phyloP scores from a whole-genome alignment of 768 basidiomycete genomes.

The Mycena indigotica region DNA sequence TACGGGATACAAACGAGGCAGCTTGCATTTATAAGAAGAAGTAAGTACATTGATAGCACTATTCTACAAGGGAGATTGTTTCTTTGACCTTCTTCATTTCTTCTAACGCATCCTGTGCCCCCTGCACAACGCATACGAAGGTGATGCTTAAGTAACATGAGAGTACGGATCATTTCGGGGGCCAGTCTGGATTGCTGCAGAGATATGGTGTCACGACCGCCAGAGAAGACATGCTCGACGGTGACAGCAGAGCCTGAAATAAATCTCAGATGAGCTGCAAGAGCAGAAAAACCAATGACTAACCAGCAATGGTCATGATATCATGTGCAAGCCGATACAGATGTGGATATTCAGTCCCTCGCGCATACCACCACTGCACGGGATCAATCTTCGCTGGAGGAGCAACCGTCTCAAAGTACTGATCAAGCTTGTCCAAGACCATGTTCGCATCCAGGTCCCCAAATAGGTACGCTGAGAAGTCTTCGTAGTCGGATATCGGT shows the following conservation, averaged over 20 bases:
- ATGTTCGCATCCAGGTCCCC: background rate
- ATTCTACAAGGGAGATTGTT: background rate
- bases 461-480: background rate
- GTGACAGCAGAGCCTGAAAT: background rate
- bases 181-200: background rate
- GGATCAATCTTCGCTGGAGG: background rate
- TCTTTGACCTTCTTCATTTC: background rate
- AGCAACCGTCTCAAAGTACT: background rate
- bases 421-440: constrained; percentile 1
- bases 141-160: background rate
- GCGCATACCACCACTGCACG: background rate
- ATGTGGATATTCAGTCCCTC: background rate
- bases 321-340: background rate
- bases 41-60: too few species aligned
- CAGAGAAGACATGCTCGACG: background rate
- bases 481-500: background rate
- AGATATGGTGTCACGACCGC: background rate
- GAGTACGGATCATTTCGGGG: background rate
- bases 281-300: background rate
- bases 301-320: background rate
- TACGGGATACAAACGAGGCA: background rate
- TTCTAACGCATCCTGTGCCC: background rate
- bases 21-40: background rate
- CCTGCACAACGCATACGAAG: background rate
- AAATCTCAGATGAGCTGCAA: background rate